Evolutionary conservation across 2,329 filamentous ascomycete genomes (phyloP), one percentile per base, ranked within the genome.

Genomic region (Trichoderma simmonsii): DNA sequence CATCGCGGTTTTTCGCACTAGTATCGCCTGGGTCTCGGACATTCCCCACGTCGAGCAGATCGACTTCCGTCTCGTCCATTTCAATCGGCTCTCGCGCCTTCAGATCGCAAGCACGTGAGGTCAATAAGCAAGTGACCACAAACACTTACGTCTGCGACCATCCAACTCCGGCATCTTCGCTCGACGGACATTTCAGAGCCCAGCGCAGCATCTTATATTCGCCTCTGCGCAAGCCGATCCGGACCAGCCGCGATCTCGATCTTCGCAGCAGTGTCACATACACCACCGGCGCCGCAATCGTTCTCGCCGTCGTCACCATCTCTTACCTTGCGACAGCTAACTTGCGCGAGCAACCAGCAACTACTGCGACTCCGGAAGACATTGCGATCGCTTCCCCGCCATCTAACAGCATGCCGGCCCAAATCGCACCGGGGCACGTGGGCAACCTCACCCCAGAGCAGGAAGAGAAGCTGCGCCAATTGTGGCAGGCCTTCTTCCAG

Each of bases 381-480:
- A 48, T 28, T 32, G 26, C n/a, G 24, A 36, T 15, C 51, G 51
- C 24, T 21, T 8, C 54, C 36, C 43, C 36, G 9, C 34, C 59
- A 26, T 24, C 48, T 21, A 8, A 21, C 36, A 61, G 30, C n/a
- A 73, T 73, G 72, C 57, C 72, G 12, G 32, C 36, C 39, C 63
- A 86, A 76, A 73, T 79, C 26, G 87, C 87, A 59, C 88, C 91
- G 48, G 96, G 96, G 68, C 90, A 94, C 73, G 89, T 94, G 70
- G 94, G 93, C 72, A 97, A 93, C 76, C 86, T 99, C 72, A 98
- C 95, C n/a, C 82, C 90, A 3, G 95, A 98, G 74, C 91, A 99
- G 83, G 93, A 97, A 77, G 88, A 89, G 74, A 98, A 97, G 83
- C 85, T 99, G 72, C 92, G 92, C 78, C 92, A 97, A 81, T 88